These are phyloP conservation scores for Dentipellis fragilis DNA, from an alignment of 768 basidiomycete species.

Conservation along the genomic window DNA sequence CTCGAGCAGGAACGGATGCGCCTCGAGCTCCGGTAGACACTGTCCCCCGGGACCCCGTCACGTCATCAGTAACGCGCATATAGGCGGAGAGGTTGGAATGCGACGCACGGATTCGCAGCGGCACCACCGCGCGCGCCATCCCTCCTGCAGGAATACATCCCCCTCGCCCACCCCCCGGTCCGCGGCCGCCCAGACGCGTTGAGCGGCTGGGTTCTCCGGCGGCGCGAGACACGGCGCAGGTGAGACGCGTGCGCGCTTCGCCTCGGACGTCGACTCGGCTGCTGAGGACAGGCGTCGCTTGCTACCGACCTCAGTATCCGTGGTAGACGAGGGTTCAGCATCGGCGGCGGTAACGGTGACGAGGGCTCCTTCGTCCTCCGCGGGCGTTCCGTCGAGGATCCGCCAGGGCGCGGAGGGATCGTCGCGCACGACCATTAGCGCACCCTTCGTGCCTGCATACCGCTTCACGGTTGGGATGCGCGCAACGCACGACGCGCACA, in stretches of 20 bases:
- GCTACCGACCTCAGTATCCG: not conserved
- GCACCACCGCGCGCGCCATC: conserved; percentile 76
- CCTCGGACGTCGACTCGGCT: not conserved
- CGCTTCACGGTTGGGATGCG: conserved; percentile 40
- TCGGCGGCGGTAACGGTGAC: conserved; percentile 16
- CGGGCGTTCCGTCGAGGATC: conserved; percentile 28
- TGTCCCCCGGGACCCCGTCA: conserved; percentile 16
- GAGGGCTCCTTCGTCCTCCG: conserved; percentile 16
- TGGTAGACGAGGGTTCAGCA: not conserved
- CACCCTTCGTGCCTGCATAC: conserved; percentile 60
- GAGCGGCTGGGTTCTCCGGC: conserved; percentile 32
- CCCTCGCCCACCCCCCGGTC: conserved; percentile 39
- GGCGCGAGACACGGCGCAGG: conserved; percentile 47
- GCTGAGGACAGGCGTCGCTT: not conserved
- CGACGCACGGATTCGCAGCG: conserved; percentile 46
- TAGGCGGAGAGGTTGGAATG: not conserved
- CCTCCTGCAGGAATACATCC: conserved; percentile 67
- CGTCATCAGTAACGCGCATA: not conserved
- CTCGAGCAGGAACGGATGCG: conserved; percentile 51
- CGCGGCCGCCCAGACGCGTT: conserved; percentile 29
- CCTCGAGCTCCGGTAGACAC: conserved; percentile 50
- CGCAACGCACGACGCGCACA: conserved; percentile 63
- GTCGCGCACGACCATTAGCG: conserved; percentile 57
- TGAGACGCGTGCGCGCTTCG: conserved; percentile 36
- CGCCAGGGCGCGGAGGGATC: conserved; percentile 39